Evolutionary conservation across 2,329 filamentous ascomycete species (phyloP), one percentile per base, ranked within the genome.

Genomic region (Diaporthe destruens): DNA sequence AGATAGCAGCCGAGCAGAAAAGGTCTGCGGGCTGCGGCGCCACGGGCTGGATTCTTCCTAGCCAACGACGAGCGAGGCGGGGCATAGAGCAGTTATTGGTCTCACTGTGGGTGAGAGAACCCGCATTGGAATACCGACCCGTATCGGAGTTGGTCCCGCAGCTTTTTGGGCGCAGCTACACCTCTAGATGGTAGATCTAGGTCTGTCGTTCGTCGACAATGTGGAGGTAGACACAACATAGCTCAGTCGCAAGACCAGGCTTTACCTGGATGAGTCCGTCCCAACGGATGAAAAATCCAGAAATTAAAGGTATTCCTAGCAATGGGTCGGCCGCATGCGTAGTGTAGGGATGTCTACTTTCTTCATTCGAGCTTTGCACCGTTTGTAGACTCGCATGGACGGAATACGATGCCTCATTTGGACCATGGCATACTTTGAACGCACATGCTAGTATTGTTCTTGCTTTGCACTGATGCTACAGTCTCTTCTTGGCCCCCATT

Each of bases 381-480:
- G 4, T 8, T 18, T 12, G 7, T 25, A 20, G 3, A 1, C 6
- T 23, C 5, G 2, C 42, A 12, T 14, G 18, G 14, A 42, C 6
- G 3, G 29, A 29, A 29, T 5, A 14, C 14, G 6, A 47, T 16
- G 3, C 8, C 25, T n/a, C 47, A 1, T 20, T 9, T 44, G 23
- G 16, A 23, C 36, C 57, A 47, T 2, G 14, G 9, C 44, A 25
- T 16, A 12, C 16, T 9, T 12, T 29, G 8, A 25, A 51, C 14
- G 20, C 29, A 6, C 32, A 25, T 39, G 32, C n/a, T 53, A 12
- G 6, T 34, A n/a, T 39, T 25, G 32, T 20, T 53, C 51, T 53
- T 53, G 36, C 47, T 66, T 29, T 20, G 32, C 57, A 39, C 51
- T 66, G 61, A 39, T 66, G 47, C 61, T 66, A 66, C 61, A 53